Percentiles rank a stretch among this genome's conserved stretches.
phyloP scores from a whole-genome alignment of 352 stramenopile species.

The Nothophytophthora sp. region DNA sequence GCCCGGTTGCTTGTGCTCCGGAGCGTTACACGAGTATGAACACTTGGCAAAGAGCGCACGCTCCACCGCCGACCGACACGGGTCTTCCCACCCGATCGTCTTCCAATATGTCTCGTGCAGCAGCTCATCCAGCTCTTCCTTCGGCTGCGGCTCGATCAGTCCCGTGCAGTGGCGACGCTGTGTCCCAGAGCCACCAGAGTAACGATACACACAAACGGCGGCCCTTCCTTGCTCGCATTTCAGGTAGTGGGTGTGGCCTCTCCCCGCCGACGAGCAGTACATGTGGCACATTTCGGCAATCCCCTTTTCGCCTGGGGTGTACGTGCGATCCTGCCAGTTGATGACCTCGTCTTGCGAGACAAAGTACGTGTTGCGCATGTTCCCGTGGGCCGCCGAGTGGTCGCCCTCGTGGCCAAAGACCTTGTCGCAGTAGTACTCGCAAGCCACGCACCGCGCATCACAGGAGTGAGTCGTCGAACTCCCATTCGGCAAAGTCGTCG shows the following conservation, averaged over 20 bases:
- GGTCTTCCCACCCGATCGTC: constrained; percentile 53
- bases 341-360: constrained; percentile 25
- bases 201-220: constrained; percentile 30
- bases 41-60: constrained; percentile 35
- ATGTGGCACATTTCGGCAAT: constrained; percentile 56
- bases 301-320: constrained; percentile 30
- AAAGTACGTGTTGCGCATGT: constrained; percentile 53
- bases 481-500: too few species aligned
- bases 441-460: constrained; percentile 26
- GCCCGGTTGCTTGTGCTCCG: constrained; percentile 25
- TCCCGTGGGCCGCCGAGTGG: constrained; percentile 47
- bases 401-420: constrained; percentile 26
- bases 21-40: constrained; percentile 31
- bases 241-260: constrained; percentile 48
- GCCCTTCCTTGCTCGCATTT: constrained; percentile 25
- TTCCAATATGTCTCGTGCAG: constrained; percentile 52
- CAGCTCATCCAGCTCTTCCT: constrained; percentile 38
- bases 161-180: constrained; percentile 38
- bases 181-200: constrained; percentile 14
- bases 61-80: constrained; percentile 29
- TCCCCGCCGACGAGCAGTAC: constrained; percentile 43
- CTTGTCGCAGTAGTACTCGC: constrained; percentile 51
- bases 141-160: constrained; percentile 18
- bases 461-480: constrained; percentile 39
- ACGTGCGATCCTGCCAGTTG: constrained; percentile 24